phyloP scores from a whole-genome alignment of 2,329 filamentous ascomycete genomes.

The Colletotrichum spaethianum region DNA sequence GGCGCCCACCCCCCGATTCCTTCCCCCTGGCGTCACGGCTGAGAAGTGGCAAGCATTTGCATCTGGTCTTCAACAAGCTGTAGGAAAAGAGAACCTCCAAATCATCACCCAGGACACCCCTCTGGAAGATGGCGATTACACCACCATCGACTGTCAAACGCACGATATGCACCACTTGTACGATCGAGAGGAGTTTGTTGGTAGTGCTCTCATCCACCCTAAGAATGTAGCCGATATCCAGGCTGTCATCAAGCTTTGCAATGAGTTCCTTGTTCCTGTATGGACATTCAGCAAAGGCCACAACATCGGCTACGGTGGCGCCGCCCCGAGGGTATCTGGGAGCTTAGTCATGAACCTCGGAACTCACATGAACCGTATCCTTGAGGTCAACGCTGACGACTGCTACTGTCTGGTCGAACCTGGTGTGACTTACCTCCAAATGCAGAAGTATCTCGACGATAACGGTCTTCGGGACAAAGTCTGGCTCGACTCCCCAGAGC shows the following conservation, averaged over 20 bases:
- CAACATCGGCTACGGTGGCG: constrained; percentile 69
- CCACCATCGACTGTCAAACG: constrained; percentile 31
- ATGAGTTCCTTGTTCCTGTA: constrained; percentile 60
- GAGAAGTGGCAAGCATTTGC: constrained; percentile 32
- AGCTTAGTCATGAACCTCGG: constrained; percentile 67
- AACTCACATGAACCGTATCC: constrained; percentile 65
- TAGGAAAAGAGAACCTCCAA: constrained; percentile 31
- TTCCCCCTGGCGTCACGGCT: constrained; percentile 14
- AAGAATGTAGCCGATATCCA: constrained; percentile 59
- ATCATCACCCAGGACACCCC: constrained; percentile 26
- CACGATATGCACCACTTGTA: constrained; percentile 54
- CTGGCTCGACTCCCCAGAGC: constrained; percentile 59
- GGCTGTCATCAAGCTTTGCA: constrained; percentile 59
- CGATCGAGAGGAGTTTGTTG: constrained; percentile 60
- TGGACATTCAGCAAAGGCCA: constrained; percentile 65
- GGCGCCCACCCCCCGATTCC: constrained; percentile 16
- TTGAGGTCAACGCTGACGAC: constrained; percentile 64
- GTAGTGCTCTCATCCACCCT: constrained; percentile 54
- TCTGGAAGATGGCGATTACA: constrained; percentile 32
- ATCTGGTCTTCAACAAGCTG: constrained; percentile 4
- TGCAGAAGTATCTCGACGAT: constrained; percentile 64
- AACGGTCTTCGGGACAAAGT: constrained; percentile 55
- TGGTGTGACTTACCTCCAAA: constrained; percentile 66
- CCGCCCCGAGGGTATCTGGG: constrained; percentile 65
- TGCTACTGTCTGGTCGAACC: constrained; percentile 68